Conservation (phyloP, 2,329 filamentous ascomycete genomes). For the Colletotrichum eremochloae region DNA sequence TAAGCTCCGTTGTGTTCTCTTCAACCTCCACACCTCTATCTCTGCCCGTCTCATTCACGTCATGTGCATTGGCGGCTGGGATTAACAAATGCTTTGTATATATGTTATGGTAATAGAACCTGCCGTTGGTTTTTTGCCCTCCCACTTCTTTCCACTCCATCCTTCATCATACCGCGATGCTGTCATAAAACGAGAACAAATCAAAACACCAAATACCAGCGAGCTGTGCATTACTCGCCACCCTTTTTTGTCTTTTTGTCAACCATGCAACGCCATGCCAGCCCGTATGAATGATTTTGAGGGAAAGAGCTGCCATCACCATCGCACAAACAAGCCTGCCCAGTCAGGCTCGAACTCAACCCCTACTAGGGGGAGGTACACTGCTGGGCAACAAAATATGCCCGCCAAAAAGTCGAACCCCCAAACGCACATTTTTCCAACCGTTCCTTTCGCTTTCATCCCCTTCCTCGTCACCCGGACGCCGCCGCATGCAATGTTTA, state of each 20-base stretch:
- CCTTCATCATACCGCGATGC: constrained; percentile 28
- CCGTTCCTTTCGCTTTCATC: constrained; percentile 27
- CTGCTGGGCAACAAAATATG: constrained; percentile 27
- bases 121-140: background rate
- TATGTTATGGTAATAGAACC: constrained; percentile 15
- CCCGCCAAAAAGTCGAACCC: constrained; percentile 1
- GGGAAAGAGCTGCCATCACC: constrained; percentile 30
- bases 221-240: constrained; percentile 36
- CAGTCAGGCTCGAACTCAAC: constrained; percentile 8
- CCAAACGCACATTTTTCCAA: constrained; percentile 27
- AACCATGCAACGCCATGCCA: constrained; percentile 40
- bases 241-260: constrained; percentile 36
- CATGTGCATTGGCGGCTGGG: background rate
- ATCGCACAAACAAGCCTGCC: constrained; percentile 26
- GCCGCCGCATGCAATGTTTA: constrained; percentile 38
- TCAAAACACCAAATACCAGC: constrained; percentile 23
- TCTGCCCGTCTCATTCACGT: background rate
- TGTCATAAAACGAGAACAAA: constrained; percentile 24
- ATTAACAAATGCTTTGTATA: background rate
- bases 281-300: constrained; percentile 29
- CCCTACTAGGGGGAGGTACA: background rate
- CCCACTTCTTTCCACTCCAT: background rate
- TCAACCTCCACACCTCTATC: background rate
- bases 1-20: background rate
- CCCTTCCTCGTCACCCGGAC: constrained; percentile 24